A percentile compares a stretch with the other conserved stretches of the same genome.
Evolutionary conservation across 2,329 filamentous ascomycete species (phyloP).

Genomic region (Diaporthe sp.): DNA sequence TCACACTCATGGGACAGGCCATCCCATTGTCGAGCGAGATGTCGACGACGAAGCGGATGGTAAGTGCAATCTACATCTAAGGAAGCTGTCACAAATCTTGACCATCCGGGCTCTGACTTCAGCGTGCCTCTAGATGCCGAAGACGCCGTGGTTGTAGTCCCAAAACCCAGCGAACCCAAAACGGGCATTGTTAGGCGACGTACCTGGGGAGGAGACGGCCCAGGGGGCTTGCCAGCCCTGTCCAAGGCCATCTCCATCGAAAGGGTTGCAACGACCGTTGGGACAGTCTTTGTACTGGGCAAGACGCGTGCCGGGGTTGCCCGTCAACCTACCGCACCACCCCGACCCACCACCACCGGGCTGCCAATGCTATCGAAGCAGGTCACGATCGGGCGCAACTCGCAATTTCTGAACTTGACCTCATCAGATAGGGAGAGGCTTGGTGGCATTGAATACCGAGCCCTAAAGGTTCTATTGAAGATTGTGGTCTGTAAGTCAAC

Average conservation of each 20-base stretch:
- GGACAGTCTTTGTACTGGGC: slow-evolving; percentile 32
- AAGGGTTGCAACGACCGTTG: slow-evolving; percentile 45
- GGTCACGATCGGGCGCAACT: slow-evolving; percentile 56
- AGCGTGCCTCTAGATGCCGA: background rate
- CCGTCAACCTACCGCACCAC: background rate
- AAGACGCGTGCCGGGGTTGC: slow-evolving; percentile 6
- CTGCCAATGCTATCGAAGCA: slow-evolving; percentile 48
- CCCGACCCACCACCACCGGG: background rate
- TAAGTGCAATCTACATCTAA: background rate
- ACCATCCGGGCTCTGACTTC: background rate
- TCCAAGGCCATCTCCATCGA: slow-evolving; percentile 38
- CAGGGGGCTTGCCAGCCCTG: slow-evolving; percentile 29
- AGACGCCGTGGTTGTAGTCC: background rate
- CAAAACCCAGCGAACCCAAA: background rate
- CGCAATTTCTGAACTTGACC: slow-evolving; percentile 49
- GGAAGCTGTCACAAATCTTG: background rate
- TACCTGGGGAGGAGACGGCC: slow-evolving; percentile 7
- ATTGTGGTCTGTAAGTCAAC: slow-evolving; percentile 43
- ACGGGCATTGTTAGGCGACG: background rate
- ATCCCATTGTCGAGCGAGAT: slow-evolving; percentile 16
- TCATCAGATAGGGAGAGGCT: slow-evolving; percentile 54
- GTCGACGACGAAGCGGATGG: background rate
- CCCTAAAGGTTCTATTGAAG: slow-evolving; percentile 57
- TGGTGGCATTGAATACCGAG: slow-evolving; percentile 63
- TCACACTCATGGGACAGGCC: background rate